A percentile compares a stretch with the other conserved stretches of the same genome.
phyloP scores from a whole-genome alignment of 2,329 filamentous ascomycete genomes.

The Pseudocercospora ulei region DNA sequence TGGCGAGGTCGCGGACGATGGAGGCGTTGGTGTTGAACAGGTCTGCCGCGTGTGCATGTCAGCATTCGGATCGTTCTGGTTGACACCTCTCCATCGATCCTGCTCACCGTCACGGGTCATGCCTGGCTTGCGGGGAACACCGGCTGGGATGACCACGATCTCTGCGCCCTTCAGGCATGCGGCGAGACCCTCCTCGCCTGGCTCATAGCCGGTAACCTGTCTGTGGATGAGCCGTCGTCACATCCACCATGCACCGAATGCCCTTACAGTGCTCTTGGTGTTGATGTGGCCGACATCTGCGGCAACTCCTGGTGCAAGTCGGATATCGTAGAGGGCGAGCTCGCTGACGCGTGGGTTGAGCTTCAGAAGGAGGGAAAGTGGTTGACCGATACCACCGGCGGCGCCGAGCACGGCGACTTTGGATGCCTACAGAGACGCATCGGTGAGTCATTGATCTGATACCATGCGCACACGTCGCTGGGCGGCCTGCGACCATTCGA shows the following conservation, averaged over 20 bases:
- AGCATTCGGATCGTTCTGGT: constrained; percentile 1
- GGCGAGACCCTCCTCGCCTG: constrained; percentile 58
- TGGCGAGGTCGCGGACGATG: constrained; percentile 96
- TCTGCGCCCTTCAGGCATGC: constrained; percentile 76
- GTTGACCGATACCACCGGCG: constrained; percentile 95
- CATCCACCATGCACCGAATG: not conserved
- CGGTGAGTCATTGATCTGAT: not conserved
- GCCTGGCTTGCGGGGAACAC: constrained; percentile 97
- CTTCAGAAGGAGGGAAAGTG: constrained; percentile 95
- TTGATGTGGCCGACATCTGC: constrained; percentile 98
- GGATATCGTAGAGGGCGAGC: constrained; percentile 96
- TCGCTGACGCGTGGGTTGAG: constrained; percentile 90
- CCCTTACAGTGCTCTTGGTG: constrained; percentile 69
- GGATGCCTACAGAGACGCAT: constrained; percentile 56
- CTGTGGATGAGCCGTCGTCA: constrained; percentile 17
- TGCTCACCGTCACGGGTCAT: constrained; percentile 85
- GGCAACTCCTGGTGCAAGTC: constrained; percentile 88
- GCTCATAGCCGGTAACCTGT: constrained; percentile 76
- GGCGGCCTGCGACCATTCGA: constrained; percentile 3
- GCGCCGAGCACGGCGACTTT: constrained; percentile 98
- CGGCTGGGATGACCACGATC: constrained; percentile 93
- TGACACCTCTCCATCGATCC: not conserved
- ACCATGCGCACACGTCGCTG: not conserved
- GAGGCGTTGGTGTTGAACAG: constrained; percentile 99
- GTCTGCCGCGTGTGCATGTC: too few relatives aligned